phyloP scores from a whole-genome alignment of 129 eudicot species.

The Flaveria sonorensis region DNA sequence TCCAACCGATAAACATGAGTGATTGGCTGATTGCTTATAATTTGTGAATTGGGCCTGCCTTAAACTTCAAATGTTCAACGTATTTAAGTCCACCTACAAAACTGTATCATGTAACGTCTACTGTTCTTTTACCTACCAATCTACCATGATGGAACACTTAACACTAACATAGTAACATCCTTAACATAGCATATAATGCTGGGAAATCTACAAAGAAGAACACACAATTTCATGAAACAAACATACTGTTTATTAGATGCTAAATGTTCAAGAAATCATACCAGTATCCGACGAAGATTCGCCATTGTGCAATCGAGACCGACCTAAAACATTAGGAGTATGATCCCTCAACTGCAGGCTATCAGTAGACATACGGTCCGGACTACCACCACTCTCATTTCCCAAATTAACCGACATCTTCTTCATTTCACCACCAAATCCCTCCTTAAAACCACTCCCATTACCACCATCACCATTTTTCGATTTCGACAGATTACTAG shows the following conservation, averaged over 20 bases:
- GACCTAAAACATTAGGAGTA: constrained; percentile 60
- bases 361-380: constrained; percentile 51
- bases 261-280: constrained; percentile 29
- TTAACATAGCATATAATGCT: background rate
- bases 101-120: constrained; percentile 5
- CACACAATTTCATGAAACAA: constrained; percentile 12
- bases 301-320: constrained; percentile 61
- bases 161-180: background rate
- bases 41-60: background rate
- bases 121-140: constrained; percentile 16
- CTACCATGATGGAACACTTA: background rate
- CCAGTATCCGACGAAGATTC: constrained; percentile 80
- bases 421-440: constrained; percentile 36
- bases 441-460: constrained; percentile 26
- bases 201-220: background rate
- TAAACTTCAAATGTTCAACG: constrained; percentile 2
- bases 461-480: constrained; percentile 22
- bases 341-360: constrained; percentile 52
- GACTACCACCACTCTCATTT: constrained; percentile 51
- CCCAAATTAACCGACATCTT: constrained; percentile 26
- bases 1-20: constrained; percentile 7
- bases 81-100: background rate
- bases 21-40: background rate
- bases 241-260: constrained; percentile 13
- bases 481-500: constrained; percentile 70